Evolutionary conservation across 2,329 filamentous ascomycete species (phyloP).

Genomic region (Lasiodiplodia sp.): DNA sequence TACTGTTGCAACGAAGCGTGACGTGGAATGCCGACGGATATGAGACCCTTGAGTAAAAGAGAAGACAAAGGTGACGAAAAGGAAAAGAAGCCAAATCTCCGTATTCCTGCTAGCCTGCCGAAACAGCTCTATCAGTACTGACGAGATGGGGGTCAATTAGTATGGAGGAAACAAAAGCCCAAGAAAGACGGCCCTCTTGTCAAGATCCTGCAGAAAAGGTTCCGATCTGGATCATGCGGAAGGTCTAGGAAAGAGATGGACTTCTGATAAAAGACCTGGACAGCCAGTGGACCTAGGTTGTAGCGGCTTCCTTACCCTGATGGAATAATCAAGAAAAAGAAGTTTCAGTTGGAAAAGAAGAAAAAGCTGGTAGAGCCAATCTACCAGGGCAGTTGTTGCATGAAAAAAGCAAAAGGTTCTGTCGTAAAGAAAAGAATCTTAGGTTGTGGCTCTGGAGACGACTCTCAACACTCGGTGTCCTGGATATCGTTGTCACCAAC

Average conservation of each 20-base stretch:
- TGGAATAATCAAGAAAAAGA: not conserved
- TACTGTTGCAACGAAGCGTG: not conserved
- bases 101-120: not conserved
- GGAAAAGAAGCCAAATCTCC: not conserved
- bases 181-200: not conserved
- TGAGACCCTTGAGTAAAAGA: not conserved
- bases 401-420: not conserved
- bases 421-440: not conserved
- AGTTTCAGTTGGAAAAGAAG: not conserved
- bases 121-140: conserved; percentile 12
- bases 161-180: not conserved
- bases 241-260: not conserved
- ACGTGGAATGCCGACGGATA: not conserved
- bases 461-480: not conserved
- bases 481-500: no score
- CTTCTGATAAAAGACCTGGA: no score
- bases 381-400: not conserved
- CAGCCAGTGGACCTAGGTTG: not conserved
- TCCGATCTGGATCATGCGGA: not conserved
- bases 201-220: not conserved
- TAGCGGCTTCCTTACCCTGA: not conserved
- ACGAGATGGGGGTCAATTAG: not conserved
- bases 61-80: not conserved
- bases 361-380: not conserved
- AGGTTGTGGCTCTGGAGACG: not conserved